Evolutionary conservation across 2,329 filamentous ascomycete species (phyloP).

Genomic region (Zymoseptoria pseudotritici): DNA sequence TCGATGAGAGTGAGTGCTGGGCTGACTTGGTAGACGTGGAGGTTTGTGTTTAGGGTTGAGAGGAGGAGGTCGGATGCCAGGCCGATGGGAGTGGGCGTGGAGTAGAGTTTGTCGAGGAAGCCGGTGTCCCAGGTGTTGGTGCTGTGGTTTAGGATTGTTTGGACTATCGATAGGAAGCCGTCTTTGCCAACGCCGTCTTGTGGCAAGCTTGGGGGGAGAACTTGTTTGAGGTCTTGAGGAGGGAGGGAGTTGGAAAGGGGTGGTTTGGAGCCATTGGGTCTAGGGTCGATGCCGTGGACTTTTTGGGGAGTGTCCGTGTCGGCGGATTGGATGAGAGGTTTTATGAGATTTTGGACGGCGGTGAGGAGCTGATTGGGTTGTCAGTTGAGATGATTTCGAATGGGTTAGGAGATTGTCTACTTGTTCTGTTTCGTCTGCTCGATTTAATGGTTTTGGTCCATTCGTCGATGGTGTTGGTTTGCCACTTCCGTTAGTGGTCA

Average conservation of each 20-base stretch:
- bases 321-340: slow-evolving; percentile 64
- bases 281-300: slow-evolving; percentile 48
- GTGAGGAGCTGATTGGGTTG: slow-evolving; percentile 51
- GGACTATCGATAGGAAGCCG: slow-evolving; percentile 45
- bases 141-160: slow-evolving; percentile 69
- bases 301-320: slow-evolving; percentile 55
- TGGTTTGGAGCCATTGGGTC: slow-evolving; percentile 25
- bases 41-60: slow-evolving; percentile 83
- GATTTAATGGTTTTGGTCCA: slow-evolving; percentile 11
- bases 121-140: slow-evolving; percentile 99
- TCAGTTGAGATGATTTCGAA: background rate
- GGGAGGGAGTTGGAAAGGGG: slow-evolving; percentile 22
- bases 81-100: slow-evolving; percentile 80
- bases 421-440: slow-evolving; percentile 32
- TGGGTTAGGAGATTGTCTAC: background rate
- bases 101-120: slow-evolving; percentile 91
- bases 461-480: slow-evolving; percentile 8
- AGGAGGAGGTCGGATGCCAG: slow-evolving; percentile 79
- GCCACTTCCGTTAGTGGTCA: slow-evolving; percentile 21
- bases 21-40: slow-evolving; percentile 90
- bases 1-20: slow-evolving; percentile 82
- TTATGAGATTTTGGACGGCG: slow-evolving; percentile 58
- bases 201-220: slow-evolving; percentile 35
- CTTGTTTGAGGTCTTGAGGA: slow-evolving; percentile 35
- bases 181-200: slow-evolving; percentile 34